Conservation (phyloP, 176 grass and related monocot species). For the Cenchrus fungigraminus region DNA sequence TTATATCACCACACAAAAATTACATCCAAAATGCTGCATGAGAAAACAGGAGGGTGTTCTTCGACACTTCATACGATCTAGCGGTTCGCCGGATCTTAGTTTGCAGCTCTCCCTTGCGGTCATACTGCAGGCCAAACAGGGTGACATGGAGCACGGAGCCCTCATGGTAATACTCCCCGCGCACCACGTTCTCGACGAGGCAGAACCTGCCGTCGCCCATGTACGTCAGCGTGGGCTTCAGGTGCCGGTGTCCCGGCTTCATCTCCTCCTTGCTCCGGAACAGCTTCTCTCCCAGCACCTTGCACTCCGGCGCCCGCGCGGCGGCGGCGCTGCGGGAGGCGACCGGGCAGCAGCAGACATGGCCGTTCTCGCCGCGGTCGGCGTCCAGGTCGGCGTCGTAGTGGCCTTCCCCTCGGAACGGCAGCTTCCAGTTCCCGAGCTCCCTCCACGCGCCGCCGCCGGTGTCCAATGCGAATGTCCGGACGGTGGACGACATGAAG, state of each 20-base stretch:
- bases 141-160: slow-evolving; percentile 20
- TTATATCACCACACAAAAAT: too few relatives aligned
- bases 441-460: neutral
- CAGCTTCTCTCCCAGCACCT: slow-evolving; percentile 23
- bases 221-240: neutral
- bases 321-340: neutral
- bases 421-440: neutral
- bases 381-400: neutral
- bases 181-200: slow-evolving; percentile 1
- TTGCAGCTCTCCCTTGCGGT: slow-evolving; percentile 16
- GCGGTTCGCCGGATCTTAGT: neutral
- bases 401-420: slow-evolving; percentile 1
- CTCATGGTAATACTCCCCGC: neutral
- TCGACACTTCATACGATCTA: slow-evolving; percentile 20
- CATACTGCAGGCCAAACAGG: slow-evolving; percentile 30
- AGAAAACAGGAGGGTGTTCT: neutral
- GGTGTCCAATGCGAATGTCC: neutral
- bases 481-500: neutral
- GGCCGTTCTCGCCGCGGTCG: neutral
- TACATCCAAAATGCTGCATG: too few relatives aligned
- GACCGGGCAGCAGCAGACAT: neutral
- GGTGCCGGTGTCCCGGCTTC: neutral
- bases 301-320: neutral
- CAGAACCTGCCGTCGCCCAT: slow-evolving; percentile 16
- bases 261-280: neutral